These are phyloP conservation scores for Astragalus membranaceus DNA, from an alignment of 306 rosid genomes.

Conservation along the genomic window DNA sequence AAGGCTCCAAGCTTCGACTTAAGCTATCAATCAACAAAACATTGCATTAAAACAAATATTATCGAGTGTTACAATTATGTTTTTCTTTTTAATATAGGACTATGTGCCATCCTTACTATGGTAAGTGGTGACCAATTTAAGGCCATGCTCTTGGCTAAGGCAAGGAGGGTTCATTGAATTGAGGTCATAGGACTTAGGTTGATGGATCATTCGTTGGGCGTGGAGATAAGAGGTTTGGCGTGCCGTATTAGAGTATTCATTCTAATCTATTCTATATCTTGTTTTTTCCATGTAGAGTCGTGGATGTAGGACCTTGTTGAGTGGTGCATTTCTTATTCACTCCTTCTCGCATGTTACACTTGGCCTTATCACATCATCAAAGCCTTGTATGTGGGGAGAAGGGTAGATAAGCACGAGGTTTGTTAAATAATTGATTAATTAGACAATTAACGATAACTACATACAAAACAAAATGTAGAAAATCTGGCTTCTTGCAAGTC, in stretches of 20 bases:
- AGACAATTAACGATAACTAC: not conserved
- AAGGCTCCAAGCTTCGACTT: no score
- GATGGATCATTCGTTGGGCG: not conserved
- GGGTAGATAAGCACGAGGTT: not conserved
- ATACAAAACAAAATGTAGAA: no score
- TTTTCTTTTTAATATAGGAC: not conserved
- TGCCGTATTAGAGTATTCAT: constrained; percentile 35
- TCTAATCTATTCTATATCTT: not conserved
- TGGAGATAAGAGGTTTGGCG: constrained; percentile 24
- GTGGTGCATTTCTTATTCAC: not conserved
- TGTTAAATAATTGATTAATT: not conserved
- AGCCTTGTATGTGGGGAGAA: not conserved
- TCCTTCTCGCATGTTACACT: not conserved
- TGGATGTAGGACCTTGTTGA: not conserved
- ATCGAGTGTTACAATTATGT: not conserved
- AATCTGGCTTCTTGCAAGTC: no score
- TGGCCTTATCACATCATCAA: not conserved
- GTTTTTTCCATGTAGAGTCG: constrained; percentile 16
- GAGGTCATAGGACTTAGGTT: not conserved
- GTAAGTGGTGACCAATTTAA: not conserved
- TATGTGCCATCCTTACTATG: not conserved
- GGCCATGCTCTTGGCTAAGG: not conserved
- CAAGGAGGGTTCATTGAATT: not conserved
- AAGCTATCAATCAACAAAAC: no score
- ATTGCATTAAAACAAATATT: not conserved